phyloP scores from a whole-genome alignment of 2,329 filamentous ascomycete genomes.

The Pseudogymnoascus sp. region DNA sequence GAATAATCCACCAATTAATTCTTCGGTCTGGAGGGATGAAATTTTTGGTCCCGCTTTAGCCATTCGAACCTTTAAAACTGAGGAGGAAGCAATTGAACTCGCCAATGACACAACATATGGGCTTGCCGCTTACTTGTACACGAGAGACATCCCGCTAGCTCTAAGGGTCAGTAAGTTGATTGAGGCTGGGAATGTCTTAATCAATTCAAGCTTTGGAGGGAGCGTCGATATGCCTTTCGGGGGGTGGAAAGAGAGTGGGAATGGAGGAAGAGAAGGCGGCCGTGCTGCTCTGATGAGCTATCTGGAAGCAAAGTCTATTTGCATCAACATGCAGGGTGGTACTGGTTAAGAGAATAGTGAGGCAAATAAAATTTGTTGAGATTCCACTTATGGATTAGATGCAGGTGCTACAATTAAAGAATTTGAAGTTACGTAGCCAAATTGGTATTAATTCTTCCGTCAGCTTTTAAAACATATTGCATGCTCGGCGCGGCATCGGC shows the following conservation, averaged over 20 bases:
- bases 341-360: background rate
- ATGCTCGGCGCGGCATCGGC: too few species aligned
- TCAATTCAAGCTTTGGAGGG: slow-evolving; percentile 46
- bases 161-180: slow-evolving; percentile 59
- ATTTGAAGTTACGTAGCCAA: background rate
- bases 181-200: slow-evolving; percentile 61
- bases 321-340: background rate
- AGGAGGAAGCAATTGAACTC: slow-evolving; percentile 51
- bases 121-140: slow-evolving; percentile 59
- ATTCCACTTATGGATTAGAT: background rate
- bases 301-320: background rate
- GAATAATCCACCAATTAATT: slow-evolving; percentile 47
- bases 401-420: background rate
- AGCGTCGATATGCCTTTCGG: slow-evolving; percentile 44
- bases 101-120: slow-evolving; percentile 57
- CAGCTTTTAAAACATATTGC: too few species aligned
- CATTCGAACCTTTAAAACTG: slow-evolving; percentile 55
- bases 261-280: slow-evolving; percentile 37
- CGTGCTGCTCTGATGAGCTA: background rate
- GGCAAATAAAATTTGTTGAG: background rate
- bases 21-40: slow-evolving; percentile 46
- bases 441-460: too few species aligned
- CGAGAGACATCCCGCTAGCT: slow-evolving; percentile 56
- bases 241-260: slow-evolving; percentile 75
- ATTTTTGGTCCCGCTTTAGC: slow-evolving; percentile 57